Percentiles rank a stretch among this genome's conserved stretches.
phyloP scores from a whole-genome alignment of 345 rosid species.

The Noccaea bulbosa region DNA sequence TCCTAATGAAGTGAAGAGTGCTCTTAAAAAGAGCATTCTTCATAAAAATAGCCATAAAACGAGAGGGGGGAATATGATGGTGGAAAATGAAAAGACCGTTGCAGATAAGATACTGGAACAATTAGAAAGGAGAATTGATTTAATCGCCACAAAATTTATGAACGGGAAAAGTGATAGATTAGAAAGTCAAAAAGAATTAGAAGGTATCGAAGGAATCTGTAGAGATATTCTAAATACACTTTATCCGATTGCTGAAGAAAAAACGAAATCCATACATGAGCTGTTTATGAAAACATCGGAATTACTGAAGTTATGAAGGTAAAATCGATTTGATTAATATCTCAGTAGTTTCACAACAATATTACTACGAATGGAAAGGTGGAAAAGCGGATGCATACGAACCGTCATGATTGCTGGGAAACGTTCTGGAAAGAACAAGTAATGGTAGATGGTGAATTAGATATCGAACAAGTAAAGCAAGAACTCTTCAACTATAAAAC shows the following conservation, averaged over 20 bases:
- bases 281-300: not conserved
- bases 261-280: not conserved
- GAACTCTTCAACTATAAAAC: not conserved
- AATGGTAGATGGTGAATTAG: not conserved
- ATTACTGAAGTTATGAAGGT: not conserved
- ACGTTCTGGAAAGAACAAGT: not conserved
- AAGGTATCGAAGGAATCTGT: not conserved
- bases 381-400: not conserved
- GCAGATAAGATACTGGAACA: not conserved
- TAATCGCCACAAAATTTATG: not conserved
- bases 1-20: not conserved
- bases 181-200: not conserved
- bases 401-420: not conserved
- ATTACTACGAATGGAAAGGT: not conserved
- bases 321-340: not conserved
- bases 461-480: not conserved
- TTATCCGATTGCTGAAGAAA: not conserved
- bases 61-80: not conserved
- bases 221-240: not conserved
- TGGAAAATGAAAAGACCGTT: not conserved
- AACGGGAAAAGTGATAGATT: not conserved
- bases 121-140: not conserved
- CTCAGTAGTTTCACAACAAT: not conserved
- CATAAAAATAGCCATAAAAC: not conserved
- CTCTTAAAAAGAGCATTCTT: not conserved